phyloP scores from a whole-genome alignment of 192 early-diverging fungal genomes.

The Gryganskiella cystojenkinii region DNA sequence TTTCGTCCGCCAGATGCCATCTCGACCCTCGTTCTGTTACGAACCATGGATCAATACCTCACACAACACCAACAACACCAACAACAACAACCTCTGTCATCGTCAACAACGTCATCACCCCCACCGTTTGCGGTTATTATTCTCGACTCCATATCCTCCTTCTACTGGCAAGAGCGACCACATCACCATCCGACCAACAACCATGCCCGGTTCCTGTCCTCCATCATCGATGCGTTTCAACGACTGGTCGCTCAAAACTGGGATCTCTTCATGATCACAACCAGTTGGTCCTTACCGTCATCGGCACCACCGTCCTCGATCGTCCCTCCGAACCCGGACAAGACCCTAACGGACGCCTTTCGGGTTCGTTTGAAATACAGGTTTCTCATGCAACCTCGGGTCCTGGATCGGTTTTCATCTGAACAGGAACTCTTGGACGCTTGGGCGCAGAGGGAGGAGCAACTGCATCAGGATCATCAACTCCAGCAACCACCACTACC shows the following conservation, averaged over 20 bases:
- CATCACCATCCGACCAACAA: background rate
- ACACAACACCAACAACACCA: background rate
- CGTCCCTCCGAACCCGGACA: background rate
- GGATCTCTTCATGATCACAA: slow-evolving; percentile 29
- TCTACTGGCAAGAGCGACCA: slow-evolving; percentile 43
- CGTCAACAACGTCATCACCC: background rate
- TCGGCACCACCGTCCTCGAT: background rate
- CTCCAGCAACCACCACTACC: no score
- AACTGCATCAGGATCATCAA: slow-evolving; percentile 1
- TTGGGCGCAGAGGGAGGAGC: slow-evolving; percentile 13
- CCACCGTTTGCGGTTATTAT: slow-evolving; percentile 28
- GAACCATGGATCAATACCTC: slow-evolving; percentile 31
- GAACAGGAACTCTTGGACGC: slow-evolving; percentile 12
- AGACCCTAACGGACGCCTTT: slow-evolving; percentile 26
- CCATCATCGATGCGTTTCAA: slow-evolving; percentile 17
- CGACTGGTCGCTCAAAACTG: slow-evolving; percentile 16
- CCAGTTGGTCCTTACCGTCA: slow-evolving; percentile 27
- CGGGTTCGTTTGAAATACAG: slow-evolving; percentile 27
- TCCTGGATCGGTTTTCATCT: slow-evolving; percentile 7
- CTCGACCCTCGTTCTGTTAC: slow-evolving; percentile 24
- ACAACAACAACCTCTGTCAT: background rate
- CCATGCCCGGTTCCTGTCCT: slow-evolving; percentile 17
- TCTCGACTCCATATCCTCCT: slow-evolving; percentile 37
- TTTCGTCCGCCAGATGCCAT: slow-evolving; percentile 39
- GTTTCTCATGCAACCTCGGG: slow-evolving; percentile 37